These are phyloP conservation scores for Cucumis cinereus DNA, from an alignment of 306 rosid species.

Conservation along the genomic window DNA sequence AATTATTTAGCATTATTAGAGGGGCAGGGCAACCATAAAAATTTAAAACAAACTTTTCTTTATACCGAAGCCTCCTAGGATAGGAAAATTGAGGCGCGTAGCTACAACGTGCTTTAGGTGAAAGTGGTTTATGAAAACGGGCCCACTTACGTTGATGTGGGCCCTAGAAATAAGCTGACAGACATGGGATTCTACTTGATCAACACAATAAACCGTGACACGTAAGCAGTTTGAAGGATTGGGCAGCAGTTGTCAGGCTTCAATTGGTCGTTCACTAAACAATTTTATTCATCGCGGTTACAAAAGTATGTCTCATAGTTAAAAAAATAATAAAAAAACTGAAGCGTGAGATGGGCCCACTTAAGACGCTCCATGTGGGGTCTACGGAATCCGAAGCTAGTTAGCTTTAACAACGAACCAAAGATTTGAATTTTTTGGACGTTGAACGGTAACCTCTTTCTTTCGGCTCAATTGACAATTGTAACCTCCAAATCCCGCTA, in stretches of 20 bases:
- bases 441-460: conserved; percentile 2
- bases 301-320: neutral
- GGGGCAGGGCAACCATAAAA: neutral
- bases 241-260: neutral
- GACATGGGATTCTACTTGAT: neutral
- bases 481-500: neutral
- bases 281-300: neutral
- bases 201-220: neutral
- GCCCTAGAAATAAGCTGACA: neutral
- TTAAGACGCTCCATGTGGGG: conserved; percentile 3
- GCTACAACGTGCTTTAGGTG: neutral
- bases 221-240: neutral
- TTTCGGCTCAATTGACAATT: neutral
- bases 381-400: conserved; percentile 3
- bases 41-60: neutral
- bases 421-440: conserved; percentile 4
- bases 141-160: neutral
- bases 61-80: neutral
- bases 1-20: neutral
- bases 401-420: neutral
- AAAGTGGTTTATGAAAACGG: neutral
- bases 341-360: conserved; percentile 3
- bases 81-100: neutral
- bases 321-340: neutral
- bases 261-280: neutral